Percentiles rank a stretch among this genome's conserved stretches.
These are phyloP conservation scores for Purshia tridentata DNA, from an alignment of 306 rosid species.

Conservation along the genomic window DNA sequence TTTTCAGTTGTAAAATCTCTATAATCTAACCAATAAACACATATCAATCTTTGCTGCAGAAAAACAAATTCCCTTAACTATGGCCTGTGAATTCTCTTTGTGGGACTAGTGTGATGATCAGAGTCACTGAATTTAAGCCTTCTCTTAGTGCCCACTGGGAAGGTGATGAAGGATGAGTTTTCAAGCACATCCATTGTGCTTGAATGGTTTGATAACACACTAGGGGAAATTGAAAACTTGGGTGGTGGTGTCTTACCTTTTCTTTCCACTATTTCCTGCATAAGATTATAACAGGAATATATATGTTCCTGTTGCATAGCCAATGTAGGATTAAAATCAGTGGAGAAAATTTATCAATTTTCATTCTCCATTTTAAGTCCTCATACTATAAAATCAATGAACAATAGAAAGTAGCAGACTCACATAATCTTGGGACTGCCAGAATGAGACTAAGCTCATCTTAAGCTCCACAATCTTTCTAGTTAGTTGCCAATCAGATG, in stretches of 20 bases:
- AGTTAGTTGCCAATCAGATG: constrained; percentile 49
- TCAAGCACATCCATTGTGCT: constrained; percentile 46
- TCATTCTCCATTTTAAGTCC: not conserved
- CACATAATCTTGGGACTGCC: constrained; percentile 66
- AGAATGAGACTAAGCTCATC: constrained; percentile 46
- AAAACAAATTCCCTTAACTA: constrained; percentile 38
- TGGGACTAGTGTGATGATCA: constrained; percentile 44
- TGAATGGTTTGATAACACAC: constrained; percentile 38
- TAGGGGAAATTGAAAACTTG: constrained; percentile 30
- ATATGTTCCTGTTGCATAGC: constrained; percentile 61
- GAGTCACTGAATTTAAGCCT: constrained; percentile 56
- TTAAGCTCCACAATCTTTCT: constrained; percentile 49
- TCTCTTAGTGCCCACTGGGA: constrained; percentile 55
- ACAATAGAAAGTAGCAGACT: constrained; percentile 28
- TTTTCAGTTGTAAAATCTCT: constrained; percentile 33
- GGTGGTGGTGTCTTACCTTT: constrained; percentile 55
- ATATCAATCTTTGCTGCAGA: constrained; percentile 30
- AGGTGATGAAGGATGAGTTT: constrained; percentile 15
- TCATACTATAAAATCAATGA: not conserved
- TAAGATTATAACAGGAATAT: constrained; percentile 58
- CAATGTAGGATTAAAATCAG: constrained; percentile 14
- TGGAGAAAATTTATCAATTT: not conserved
- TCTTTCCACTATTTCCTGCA: constrained; percentile 50
- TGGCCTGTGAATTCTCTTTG: constrained; percentile 44
- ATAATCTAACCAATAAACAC: constrained; percentile 54